phyloP scores from a whole-genome alignment of 2,329 filamentous ascomycete genomes.

The Phialophora tarda region DNA sequence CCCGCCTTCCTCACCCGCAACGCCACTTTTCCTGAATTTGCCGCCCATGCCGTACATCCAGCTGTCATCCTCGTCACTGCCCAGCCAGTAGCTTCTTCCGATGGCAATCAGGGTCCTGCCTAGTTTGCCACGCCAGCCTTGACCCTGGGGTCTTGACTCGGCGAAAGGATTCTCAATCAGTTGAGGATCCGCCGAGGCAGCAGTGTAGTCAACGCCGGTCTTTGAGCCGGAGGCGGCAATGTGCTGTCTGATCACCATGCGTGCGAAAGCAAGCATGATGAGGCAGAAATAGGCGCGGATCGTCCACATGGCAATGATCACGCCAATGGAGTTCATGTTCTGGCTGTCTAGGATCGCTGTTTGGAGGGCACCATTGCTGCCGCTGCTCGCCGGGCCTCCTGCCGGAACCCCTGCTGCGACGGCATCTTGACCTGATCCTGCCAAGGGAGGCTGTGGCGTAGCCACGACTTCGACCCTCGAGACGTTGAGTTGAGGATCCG shows the following conservation, averaged over 20 bases:
- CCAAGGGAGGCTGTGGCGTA: conserved; percentile 52
- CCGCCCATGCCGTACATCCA: conserved; percentile 63
- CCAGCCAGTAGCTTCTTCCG: conserved; percentile 81
- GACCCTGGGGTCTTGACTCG: conserved; percentile 70
- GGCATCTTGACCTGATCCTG: conserved; percentile 57
- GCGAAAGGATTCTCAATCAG: conserved; percentile 71
- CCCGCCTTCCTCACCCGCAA: conserved; percentile 46
- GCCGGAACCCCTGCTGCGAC: conserved; percentile 44
- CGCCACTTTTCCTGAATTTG: conserved; percentile 48
- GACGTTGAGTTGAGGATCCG: conserved; percentile 66
- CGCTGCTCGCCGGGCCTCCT: conserved; percentile 45
- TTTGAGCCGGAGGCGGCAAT: conserved; percentile 54
- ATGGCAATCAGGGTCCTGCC: conserved; percentile 79
- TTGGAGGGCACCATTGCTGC: conserved; percentile 54
- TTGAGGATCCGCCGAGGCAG: conserved; percentile 54
- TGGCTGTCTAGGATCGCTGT: conserved; percentile 68
- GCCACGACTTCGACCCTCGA: conserved; percentile 62
- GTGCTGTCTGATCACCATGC: conserved; percentile 74
- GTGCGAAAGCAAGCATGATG: conserved; percentile 81
- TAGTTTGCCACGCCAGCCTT: conserved; percentile 77
- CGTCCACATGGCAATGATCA: conserved; percentile 75
- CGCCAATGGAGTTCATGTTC: conserved; percentile 74
- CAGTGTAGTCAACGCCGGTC: conserved; percentile 48
- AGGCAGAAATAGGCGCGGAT: conserved; percentile 83
- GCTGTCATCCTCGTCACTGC: conserved; percentile 57